phyloP scores from a whole-genome alignment of 768 basidiomycete species.

The Mycena haematopus region DNA sequence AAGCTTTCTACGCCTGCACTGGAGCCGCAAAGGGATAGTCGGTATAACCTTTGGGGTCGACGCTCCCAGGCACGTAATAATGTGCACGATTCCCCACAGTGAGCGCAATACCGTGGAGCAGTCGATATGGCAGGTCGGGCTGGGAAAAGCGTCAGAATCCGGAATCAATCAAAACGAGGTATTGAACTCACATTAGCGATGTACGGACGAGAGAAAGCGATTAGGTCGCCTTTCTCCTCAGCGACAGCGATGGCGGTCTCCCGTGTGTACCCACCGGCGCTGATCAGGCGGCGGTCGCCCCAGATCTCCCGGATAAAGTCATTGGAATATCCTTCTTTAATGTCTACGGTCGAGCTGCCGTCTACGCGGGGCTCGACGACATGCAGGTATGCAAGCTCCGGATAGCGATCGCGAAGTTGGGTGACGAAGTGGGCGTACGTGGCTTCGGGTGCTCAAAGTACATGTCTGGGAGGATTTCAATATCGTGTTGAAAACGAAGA shows the following conservation, averaged over 20 bases:
- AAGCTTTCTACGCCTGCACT: background rate
- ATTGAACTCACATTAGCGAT: slow-evolving; percentile 44
- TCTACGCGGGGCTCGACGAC: slow-evolving; percentile 18
- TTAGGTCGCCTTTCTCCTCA: slow-evolving; percentile 36
- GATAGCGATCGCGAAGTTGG: slow-evolving; percentile 25
- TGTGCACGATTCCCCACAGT: slow-evolving; percentile 33
- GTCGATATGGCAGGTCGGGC: slow-evolving; percentile 38
- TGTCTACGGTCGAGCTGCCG: slow-evolving; percentile 15
- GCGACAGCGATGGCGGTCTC: slow-evolving; percentile 38
- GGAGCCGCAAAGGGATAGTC: slow-evolving; percentile 35
- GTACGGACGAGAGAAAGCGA: slow-evolving; percentile 46
- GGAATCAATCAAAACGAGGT: background rate
- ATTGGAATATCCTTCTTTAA: slow-evolving; percentile 17
- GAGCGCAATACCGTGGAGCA: slow-evolving; percentile 33
- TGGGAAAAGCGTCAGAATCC: slow-evolving; percentile 7
- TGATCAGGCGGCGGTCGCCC: background rate
- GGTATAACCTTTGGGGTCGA: slow-evolving; percentile 36
- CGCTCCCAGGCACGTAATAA: slow-evolving; percentile 35
- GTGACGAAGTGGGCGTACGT: slow-evolving; percentile 53
- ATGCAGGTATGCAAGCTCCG: background rate
- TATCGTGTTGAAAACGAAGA: background rate
- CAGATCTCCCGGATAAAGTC: background rate
- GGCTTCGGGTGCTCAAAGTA: slow-evolving; percentile 47
- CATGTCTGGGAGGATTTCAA: slow-evolving; percentile 37
- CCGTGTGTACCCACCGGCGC: slow-evolving; percentile 40